Percentiles rank a stretch among this genome's conserved stretches.
Evolutionary conservation across 2,329 filamentous ascomycete genomes (phyloP).

Genomic region (Colletotrichum sp.): DNA sequence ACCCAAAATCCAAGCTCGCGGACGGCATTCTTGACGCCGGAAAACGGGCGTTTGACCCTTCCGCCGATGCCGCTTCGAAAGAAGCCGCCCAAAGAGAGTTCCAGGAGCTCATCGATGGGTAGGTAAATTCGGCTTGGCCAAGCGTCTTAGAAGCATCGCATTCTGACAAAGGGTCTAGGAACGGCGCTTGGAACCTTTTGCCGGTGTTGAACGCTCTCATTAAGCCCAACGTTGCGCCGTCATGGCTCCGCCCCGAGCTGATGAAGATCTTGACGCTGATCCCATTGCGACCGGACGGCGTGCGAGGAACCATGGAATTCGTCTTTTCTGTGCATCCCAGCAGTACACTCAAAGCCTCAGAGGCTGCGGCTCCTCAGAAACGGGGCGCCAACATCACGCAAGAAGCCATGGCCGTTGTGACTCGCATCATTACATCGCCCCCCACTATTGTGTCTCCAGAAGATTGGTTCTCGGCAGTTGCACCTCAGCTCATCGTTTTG

Average conservation of each 20-base stretch:
- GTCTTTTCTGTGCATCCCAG: constrained; percentile 72
- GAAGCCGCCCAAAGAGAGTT: constrained; percentile 44
- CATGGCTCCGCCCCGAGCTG: constrained; percentile 64
- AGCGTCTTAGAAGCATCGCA: constrained; percentile 23
- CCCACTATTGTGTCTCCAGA: constrained; percentile 59
- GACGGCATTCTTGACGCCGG: constrained; percentile 44
- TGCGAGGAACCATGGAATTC: constrained; percentile 73
- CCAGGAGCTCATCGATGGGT: constrained; percentile 55
- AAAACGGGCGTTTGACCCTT: constrained; percentile 55
- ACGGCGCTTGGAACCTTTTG: constrained; percentile 58
- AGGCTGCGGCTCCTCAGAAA: constrained; percentile 52
- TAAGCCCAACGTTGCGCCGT: constrained; percentile 62
- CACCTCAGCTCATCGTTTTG: constrained; percentile 64
- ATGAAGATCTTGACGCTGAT: constrained; percentile 63
- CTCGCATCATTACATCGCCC: constrained; percentile 64
- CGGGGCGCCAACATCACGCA: constrained; percentile 69
- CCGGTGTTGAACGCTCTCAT: constrained; percentile 67
- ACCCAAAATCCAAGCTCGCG: constrained; percentile 25
- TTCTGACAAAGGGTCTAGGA: constrained; percentile 15
- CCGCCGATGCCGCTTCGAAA: constrained; percentile 34
- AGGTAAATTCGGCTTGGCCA: constrained; percentile 17
- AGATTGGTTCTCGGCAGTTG: constrained; percentile 65
- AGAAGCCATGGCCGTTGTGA: constrained; percentile 69
- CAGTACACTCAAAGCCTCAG: constrained; percentile 43
- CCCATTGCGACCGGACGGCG: constrained; percentile 66